These are phyloP conservation scores for Verticillium dahliae DNA, from an alignment of 2,329 filamentous ascomycete species.

Conservation along the genomic window DNA sequence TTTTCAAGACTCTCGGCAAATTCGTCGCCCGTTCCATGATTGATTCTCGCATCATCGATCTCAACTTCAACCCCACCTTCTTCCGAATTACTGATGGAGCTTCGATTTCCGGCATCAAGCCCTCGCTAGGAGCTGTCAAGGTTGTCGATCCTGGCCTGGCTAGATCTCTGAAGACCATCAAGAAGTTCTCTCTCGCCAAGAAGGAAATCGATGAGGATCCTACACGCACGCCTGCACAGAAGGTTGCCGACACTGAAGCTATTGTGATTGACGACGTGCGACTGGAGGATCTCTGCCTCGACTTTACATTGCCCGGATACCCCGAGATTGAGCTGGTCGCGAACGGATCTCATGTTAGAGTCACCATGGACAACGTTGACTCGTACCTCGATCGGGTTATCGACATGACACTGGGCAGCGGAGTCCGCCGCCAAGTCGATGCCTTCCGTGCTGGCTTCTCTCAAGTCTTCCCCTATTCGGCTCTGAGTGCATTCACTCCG, in stretches of 20 bases:
- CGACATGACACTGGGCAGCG: conserved; percentile 82
- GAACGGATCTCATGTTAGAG: conserved; percentile 64
- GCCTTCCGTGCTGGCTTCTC: conserved; percentile 90
- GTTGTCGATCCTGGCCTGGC: conserved; percentile 82
- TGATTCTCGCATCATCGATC: conserved; percentile 93
- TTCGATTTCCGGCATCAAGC: conserved; percentile 55
- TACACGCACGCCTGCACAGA: conserved; percentile 59
- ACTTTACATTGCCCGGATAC: conserved; percentile 93
- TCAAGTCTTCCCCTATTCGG: conserved; percentile 91
- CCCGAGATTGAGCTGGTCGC: conserved; percentile 75
- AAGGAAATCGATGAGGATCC: conserved; percentile 71
- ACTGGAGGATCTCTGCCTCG: conserved; percentile 82
- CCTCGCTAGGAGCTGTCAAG: conserved; percentile 84
- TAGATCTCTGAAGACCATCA: conserved; percentile 77
- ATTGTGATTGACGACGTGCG: conserved; percentile 69
- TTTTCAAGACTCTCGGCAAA: conserved; percentile 92
- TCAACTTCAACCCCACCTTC: conserved; percentile 95
- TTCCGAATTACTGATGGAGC: conserved; percentile 83
- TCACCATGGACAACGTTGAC: conserved; percentile 90
- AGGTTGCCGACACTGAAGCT: conserved; percentile 60
- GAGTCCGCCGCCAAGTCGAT: conserved; percentile 82
- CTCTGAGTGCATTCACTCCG: conserved; percentile 87
- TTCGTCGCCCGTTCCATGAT: conserved; percentile 98
- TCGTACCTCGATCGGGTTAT: conserved; percentile 83
- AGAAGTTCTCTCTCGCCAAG: conserved; percentile 79